phyloP scores from a whole-genome alignment of 305 asterid genomes.

The Fraxinus floribunda region DNA sequence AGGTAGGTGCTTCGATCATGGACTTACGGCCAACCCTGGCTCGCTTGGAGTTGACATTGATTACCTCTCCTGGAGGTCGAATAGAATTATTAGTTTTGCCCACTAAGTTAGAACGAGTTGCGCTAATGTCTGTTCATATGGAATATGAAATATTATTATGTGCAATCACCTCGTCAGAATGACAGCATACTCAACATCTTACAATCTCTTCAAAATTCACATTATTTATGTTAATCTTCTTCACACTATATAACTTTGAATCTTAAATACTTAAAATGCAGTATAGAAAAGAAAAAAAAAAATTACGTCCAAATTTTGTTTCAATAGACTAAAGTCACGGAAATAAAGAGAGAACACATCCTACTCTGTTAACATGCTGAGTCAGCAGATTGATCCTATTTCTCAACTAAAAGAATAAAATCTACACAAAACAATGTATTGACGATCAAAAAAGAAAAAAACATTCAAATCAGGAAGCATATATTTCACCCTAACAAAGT shows the following conservation, averaged over 20 bases:
- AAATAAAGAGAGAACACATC: background rate
- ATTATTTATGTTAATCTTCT: background rate
- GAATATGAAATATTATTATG: constrained; percentile 11
- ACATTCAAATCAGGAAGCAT: constrained; percentile 19
- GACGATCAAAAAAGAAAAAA: constrained; percentile 9
- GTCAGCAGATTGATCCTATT: background rate
- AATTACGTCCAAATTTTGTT: constrained; percentile 9
- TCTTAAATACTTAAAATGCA: constrained; percentile 1
- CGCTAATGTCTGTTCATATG: constrained; percentile 32
- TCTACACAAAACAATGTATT: constrained; percentile 2
- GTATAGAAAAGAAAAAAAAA: background rate
- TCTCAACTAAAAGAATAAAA: constrained; percentile 8
- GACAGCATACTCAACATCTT: constrained; percentile 8
- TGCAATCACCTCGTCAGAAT: constrained; percentile 10
- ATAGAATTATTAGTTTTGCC: constrained; percentile 20
- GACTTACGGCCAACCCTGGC: constrained; percentile 25
- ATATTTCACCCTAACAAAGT: constrained; percentile 13
- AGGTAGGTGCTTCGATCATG: constrained; percentile 20
- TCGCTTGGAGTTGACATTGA: constrained; percentile 28
- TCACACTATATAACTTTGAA: constrained; percentile 8
- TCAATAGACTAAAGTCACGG: constrained; percentile 10
- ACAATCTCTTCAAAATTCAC: constrained; percentile 11
- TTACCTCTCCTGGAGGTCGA: constrained; percentile 30
- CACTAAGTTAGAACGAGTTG: constrained; percentile 27
- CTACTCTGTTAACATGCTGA: background rate